Conservation (phyloP, 331 rosid species). For the Ulmus americana region DNA sequence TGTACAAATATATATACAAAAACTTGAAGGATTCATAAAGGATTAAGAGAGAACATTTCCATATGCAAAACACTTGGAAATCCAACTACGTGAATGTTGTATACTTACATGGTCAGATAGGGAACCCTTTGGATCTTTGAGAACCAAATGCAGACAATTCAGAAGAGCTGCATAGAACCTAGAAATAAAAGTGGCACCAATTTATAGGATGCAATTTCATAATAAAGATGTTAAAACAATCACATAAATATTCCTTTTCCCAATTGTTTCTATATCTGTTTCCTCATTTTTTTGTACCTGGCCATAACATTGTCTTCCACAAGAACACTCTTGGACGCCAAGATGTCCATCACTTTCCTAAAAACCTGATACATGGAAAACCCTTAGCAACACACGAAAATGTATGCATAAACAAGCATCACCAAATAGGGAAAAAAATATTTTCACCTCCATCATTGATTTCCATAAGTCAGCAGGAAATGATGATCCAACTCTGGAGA, state of each 20-base stretch:
- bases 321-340: slow-evolving; percentile 49
- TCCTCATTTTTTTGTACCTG: slow-evolving; percentile 39
- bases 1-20: neutral
- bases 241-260: neutral
- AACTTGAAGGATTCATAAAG: slow-evolving; percentile 9
- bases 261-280: slow-evolving; percentile 12
- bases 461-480: slow-evolving; percentile 63
- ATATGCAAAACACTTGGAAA: slow-evolving; percentile 13
- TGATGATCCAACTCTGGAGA: slow-evolving; percentile 57
- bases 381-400: slow-evolving; percentile 4
- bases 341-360: slow-evolving; percentile 75
- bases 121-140: slow-evolving; percentile 58
- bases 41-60: slow-evolving; percentile 18
- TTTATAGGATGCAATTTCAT: slow-evolving; percentile 17
- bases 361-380: slow-evolving; percentile 41
- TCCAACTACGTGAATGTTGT: neutral
- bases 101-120: slow-evolving; percentile 81
- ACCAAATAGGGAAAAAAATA: neutral
- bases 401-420: neutral
- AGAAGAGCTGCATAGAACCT: slow-evolving; percentile 82
- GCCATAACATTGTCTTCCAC: slow-evolving; percentile 57
- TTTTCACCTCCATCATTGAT: slow-evolving; percentile 58
- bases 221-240: neutral
- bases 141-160: slow-evolving; percentile 66
- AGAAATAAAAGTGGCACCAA: slow-evolving; percentile 31